These are phyloP conservation scores for Epichloe gansuensis DNA, from an alignment of 2,329 filamentous ascomycete genomes.

Conservation along the genomic window DNA sequence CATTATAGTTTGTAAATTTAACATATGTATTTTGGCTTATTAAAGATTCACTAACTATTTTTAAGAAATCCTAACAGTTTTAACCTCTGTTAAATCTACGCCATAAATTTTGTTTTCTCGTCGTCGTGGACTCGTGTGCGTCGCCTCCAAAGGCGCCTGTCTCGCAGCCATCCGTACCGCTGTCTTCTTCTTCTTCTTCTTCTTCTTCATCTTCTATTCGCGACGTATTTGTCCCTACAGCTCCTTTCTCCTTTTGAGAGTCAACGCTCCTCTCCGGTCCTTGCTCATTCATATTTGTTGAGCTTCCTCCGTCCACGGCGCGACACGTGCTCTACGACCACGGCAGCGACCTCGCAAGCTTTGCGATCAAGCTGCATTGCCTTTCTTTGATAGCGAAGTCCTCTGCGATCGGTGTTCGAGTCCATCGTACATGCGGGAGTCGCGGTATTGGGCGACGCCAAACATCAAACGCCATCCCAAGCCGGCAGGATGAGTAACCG, in stretches of 20 bases:
- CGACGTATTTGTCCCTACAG: not conserved
- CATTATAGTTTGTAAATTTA: no score
- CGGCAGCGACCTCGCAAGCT: not conserved
- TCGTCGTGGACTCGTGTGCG: not conserved
- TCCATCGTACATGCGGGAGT: constrained; percentile 17
- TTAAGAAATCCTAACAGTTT: no score
- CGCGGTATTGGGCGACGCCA: constrained; percentile 23
- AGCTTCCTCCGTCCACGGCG: not conserved
- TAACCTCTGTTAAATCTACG: not conserved
- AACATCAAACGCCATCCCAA: constrained; percentile 32
- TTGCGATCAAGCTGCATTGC: not conserved
- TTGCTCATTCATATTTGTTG: not conserved
- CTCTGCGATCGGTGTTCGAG: not conserved
- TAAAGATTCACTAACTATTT: no score
- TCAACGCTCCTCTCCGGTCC: not conserved
- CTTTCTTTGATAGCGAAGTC: not conserved
- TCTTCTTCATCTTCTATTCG: not conserved
- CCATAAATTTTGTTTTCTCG: not conserved
- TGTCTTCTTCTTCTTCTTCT: not conserved
- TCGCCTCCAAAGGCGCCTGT: not conserved
- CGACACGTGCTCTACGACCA: not conserved
- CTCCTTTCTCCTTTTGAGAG: not conserved
- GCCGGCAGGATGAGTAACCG: constrained; percentile 66
- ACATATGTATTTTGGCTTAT: no score
- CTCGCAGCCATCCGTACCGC: not conserved